A percentile compares a stretch with the other conserved stretches of the same genome.
phyloP scores from a whole-genome alignment of 345 rosid species.

The Brassica napus region DNA sequence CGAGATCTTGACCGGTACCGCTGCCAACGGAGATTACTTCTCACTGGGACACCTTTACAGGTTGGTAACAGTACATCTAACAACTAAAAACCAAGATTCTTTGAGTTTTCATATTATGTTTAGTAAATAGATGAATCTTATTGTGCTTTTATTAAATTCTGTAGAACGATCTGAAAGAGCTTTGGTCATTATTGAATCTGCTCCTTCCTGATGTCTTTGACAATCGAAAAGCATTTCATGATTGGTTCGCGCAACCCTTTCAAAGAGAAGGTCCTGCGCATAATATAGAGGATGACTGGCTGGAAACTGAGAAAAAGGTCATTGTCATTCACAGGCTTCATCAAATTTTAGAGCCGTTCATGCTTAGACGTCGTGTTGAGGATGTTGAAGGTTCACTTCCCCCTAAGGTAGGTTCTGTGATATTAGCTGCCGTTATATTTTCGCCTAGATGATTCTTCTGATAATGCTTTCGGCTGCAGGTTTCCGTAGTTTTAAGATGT shows the following conservation, averaged over 20 bases:
- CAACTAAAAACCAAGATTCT: slow-evolving; percentile 18
- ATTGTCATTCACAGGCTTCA: slow-evolving; percentile 98
- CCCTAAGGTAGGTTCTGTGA: slow-evolving; percentile 70
- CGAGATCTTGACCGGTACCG: slow-evolving; percentile 99
- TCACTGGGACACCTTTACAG: slow-evolving; percentile 99
- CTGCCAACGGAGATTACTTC: slow-evolving; percentile 98
- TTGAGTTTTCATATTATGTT: slow-evolving; percentile 12
- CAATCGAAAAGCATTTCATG: slow-evolving; percentile 98
- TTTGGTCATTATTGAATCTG: slow-evolving; percentile 97
- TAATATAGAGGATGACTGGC: slow-evolving; percentile 99
- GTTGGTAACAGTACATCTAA: slow-evolving; percentile 49
- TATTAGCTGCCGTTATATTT: slow-evolving; percentile 4
- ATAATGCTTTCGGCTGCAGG: slow-evolving; percentile 57
- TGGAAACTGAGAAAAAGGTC: slow-evolving; percentile 99
- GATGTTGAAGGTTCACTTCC: slow-evolving; percentile 99
- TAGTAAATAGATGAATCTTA: slow-evolving; percentile 12
- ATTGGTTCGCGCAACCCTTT: slow-evolving; percentile 99
- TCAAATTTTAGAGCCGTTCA: slow-evolving; percentile 99
- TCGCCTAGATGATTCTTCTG: slow-evolving; percentile 33
- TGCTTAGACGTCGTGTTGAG: slow-evolving; percentile 99
- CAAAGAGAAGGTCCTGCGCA: slow-evolving; percentile 81
- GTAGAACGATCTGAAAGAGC: slow-evolving; percentile 99
- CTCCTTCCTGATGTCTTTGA: slow-evolving; percentile 99
- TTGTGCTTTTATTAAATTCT: slow-evolving; percentile 12
- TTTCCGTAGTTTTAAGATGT: slow-evolving; percentile 86